A percentile compares a stretch with the other conserved stretches of the same genome.
These are phyloP conservation scores for Mortierella sp. DNA, from an alignment of 371 early-diverging fungal species.

Conservation along the genomic window DNA sequence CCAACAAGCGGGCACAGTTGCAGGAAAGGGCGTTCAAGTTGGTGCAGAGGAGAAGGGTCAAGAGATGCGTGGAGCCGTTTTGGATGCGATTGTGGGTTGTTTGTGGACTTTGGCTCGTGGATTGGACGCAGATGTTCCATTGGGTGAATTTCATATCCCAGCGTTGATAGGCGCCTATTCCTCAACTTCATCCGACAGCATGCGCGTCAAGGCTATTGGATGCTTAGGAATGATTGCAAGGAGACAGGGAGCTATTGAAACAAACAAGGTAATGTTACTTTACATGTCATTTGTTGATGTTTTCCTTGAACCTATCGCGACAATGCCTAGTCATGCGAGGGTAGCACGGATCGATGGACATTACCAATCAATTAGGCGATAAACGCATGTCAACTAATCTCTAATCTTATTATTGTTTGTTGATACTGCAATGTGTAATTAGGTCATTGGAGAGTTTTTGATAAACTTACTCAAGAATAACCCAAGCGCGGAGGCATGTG, in stretches of 20 bases:
- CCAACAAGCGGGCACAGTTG: slow-evolving; percentile 61
- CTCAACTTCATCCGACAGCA: slow-evolving; percentile 61
- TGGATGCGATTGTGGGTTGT: slow-evolving; percentile 79
- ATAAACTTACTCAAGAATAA: slow-evolving; percentile 62
- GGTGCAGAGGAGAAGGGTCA: slow-evolving; percentile 59
- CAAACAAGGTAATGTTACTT: slow-evolving; percentile 70
- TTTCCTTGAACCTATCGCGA: no score
- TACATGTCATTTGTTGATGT: slow-evolving; percentile 11
- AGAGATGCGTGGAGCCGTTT: slow-evolving; percentile 60
- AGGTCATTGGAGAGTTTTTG: slow-evolving; percentile 74
- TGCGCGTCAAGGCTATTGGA: slow-evolving; percentile 80
- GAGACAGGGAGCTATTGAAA: slow-evolving; percentile 77
- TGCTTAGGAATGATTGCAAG: slow-evolving; percentile 81
- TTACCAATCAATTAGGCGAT: no score
- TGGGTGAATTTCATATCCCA: slow-evolving; percentile 62
- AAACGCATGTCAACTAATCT: no score
- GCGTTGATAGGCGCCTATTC: slow-evolving; percentile 65
- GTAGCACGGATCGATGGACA: no score
- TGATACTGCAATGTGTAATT: no score
- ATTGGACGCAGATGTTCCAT: slow-evolving; percentile 64
- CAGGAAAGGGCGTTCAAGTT: slow-evolving; percentile 59
- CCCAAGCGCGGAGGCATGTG: slow-evolving; percentile 64
- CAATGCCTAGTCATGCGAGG: no score
- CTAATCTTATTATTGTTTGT: background rate
- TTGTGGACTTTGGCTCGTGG: slow-evolving; percentile 83